Evolutionary conservation across 345 rosid genomes (phyloP).

Genomic region (Dipteronia dyeriana): DNA sequence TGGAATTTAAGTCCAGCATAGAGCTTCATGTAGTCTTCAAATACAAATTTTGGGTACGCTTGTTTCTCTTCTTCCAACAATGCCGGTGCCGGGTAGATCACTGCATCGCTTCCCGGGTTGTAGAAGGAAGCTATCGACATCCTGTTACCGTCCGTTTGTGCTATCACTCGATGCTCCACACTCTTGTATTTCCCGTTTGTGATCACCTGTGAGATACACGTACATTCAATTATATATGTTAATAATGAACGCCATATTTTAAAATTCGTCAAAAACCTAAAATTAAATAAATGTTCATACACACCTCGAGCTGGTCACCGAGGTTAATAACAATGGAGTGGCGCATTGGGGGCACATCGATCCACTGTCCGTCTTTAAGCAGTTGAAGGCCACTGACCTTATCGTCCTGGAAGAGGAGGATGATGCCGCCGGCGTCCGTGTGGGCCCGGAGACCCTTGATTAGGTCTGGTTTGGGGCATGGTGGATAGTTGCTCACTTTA

Average conservation of each 20-base stretch:
- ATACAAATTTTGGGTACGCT: conserved; percentile 76
- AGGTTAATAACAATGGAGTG: conserved; percentile 93
- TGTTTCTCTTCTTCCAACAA: conserved; percentile 54
- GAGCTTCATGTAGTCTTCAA: conserved; percentile 88
- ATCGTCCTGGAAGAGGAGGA: conserved; percentile 84
- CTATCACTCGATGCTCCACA: conserved; percentile 77
- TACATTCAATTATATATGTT: too few relatives aligned
- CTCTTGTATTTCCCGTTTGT: conserved; percentile 95
- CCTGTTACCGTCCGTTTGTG: conserved; percentile 70
- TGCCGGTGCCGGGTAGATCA: conserved; percentile 76
- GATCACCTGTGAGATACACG: conserved; percentile 53
- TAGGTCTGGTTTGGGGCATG: conserved; percentile 89
- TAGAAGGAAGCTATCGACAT: conserved; percentile 96
- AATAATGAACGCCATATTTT: too few relatives aligned
- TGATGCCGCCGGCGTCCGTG: conserved; percentile 99
- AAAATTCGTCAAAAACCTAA: background rate
- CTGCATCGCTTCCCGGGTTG: conserved; percentile 88
- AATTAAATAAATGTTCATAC: too few relatives aligned
- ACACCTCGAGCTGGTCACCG: conserved; percentile 92
- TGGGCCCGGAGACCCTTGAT: conserved; percentile 94
- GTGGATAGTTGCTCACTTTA: conserved; percentile 94
- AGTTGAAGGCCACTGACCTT: conserved; percentile 94
- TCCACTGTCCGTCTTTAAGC: conserved; percentile 83
- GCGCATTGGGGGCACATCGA: conserved; percentile 92
- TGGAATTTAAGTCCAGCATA: conserved; percentile 76